phyloP scores from a whole-genome alignment of 768 basidiomycete genomes.

The Gloeophyllum trabeum region DNA sequence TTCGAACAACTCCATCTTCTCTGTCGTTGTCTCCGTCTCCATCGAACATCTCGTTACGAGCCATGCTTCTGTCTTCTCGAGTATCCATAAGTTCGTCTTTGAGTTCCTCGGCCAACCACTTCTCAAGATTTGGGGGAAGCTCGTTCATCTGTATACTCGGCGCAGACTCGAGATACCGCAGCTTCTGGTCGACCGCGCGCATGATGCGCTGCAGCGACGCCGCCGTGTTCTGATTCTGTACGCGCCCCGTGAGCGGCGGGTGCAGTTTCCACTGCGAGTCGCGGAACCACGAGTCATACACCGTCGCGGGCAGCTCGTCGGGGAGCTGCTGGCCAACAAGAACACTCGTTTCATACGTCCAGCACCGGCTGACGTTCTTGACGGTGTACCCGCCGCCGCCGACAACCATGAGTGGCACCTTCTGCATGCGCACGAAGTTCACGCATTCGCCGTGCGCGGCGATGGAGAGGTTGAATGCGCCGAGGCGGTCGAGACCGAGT shows the following conservation, averaged over 20 bases:
- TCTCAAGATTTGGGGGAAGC: slow-evolving; percentile 85
- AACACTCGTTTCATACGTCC: slow-evolving; percentile 96
- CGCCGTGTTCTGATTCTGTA: slow-evolving; percentile 87
- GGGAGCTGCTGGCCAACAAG: slow-evolving; percentile 77
- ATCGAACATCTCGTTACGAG: slow-evolving; percentile 65
- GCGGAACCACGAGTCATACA: slow-evolving; percentile 88
- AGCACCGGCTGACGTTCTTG: slow-evolving; percentile 95
- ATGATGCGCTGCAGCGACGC: slow-evolving; percentile 80
- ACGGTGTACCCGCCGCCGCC: slow-evolving; percentile 97
- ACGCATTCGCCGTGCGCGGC: slow-evolving; percentile 98
- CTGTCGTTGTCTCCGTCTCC: slow-evolving; percentile 59
- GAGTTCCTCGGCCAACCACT: slow-evolving; percentile 61
- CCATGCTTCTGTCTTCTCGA: slow-evolving; percentile 37
- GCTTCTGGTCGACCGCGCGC: slow-evolving; percentile 74
- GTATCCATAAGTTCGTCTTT: slow-evolving; percentile 63
- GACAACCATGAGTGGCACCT: slow-evolving; percentile 81
- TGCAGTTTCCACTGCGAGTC: slow-evolving; percentile 91
- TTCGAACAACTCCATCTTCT: slow-evolving; percentile 22
- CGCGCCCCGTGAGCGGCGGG: slow-evolving; percentile 81
- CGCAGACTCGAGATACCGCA: slow-evolving; percentile 88
- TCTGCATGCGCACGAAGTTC: slow-evolving; percentile 88
- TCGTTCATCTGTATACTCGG: slow-evolving; percentile 97
- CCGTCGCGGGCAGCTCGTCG: slow-evolving; percentile 78
- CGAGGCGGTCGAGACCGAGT: slow-evolving; percentile 86
- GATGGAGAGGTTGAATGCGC: slow-evolving; percentile 96